A percentile compares a stretch with the other conserved stretches of the same genome.
phyloP scores from a whole-genome alignment of 805 yeast genomes.

The Gaillardinia entomophila region DNA sequence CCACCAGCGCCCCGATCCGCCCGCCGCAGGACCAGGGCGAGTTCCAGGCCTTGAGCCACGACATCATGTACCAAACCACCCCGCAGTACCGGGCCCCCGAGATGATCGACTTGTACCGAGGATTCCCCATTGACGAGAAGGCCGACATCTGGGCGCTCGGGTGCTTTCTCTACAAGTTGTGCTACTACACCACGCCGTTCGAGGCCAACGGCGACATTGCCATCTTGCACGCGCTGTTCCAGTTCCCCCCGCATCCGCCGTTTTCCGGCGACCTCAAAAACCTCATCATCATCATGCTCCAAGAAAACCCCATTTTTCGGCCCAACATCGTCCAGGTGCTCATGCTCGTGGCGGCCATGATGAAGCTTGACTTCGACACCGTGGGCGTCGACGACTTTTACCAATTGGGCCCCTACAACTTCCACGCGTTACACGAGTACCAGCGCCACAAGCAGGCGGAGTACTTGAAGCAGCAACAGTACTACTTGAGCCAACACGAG shows the following conservation, averaged over 20 bases:
- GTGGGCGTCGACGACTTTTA: constrained; percentile 39
- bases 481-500: constrained; percentile 37
- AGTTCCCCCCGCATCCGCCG: constrained; percentile 63
- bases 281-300: constrained; percentile 71
- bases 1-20: constrained; percentile 61
- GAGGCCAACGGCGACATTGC: constrained; percentile 86
- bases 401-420: constrained; percentile 49
- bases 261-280: constrained; percentile 70
- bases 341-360: constrained; percentile 52
- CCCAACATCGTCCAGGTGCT: constrained; percentile 86
- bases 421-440: constrained; percentile 48
- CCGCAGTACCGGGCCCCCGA: constrained; percentile 85
- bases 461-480: constrained; percentile 28
- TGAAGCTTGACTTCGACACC: constrained; percentile 24
- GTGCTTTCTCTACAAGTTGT: constrained; percentile 66
- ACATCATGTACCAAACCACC: constrained; percentile 72
- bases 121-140: constrained; percentile 73
- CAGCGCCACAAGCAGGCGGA: constrained; percentile 36
- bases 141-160: constrained; percentile 87
- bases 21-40: constrained; percentile 68
- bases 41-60: constrained; percentile 53
- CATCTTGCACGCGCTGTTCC: constrained; percentile 76
- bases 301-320: constrained; percentile 74
- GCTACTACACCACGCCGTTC: constrained; percentile 81
- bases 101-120: constrained; percentile 67